Percentiles rank a stretch among this genome's conserved stretches.
These are phyloP conservation scores for Haplographium delicatum DNA, from an alignment of 495 filamentous ascomycete species.

Conservation along the genomic window DNA sequence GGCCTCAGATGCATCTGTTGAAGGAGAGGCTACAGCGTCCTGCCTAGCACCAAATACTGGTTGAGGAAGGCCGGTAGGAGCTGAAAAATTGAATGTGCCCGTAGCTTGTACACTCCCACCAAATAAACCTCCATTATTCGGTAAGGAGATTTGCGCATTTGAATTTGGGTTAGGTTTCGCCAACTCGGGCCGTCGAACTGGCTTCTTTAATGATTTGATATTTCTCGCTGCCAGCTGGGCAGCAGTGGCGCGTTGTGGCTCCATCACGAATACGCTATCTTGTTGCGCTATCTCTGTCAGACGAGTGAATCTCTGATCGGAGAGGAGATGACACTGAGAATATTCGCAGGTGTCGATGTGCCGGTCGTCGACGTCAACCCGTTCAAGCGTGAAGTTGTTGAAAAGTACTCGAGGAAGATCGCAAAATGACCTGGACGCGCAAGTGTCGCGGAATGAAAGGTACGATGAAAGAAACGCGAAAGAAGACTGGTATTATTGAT, in stretches of 20 bases:
- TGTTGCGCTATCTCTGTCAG: too few relatives aligned
- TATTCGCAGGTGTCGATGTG: conserved; percentile 4
- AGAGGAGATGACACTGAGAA: too few relatives aligned
- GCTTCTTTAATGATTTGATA: conserved; percentile 15
- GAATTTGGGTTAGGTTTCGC: not conserved
- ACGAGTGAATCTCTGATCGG: too few relatives aligned
- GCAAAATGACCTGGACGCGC: not conserved
- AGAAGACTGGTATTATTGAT: not conserved
- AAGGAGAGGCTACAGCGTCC: conserved; percentile 6
- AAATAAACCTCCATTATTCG: conserved; percentile 14
- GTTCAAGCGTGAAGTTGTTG: not conserved
- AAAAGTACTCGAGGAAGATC: conserved; percentile 1
- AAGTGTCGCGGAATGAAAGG: not conserved
- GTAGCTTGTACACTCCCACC: conserved; percentile 17
- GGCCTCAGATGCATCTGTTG: conserved; percentile 1
- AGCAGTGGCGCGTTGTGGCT: conserved; percentile 22
- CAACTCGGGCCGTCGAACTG: not conserved
- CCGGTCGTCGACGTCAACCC: not conserved
- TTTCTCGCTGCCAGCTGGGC: conserved; percentile 24
- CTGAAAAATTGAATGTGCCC: conserved; percentile 14
- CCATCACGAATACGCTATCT: conserved; percentile 20
- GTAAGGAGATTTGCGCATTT: not conserved
- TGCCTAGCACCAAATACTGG: conserved; percentile 4
- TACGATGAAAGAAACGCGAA: not conserved
- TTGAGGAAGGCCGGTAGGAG: conserved; percentile 10